Evolutionary conservation across 768 basidiomycete species (phyloP), one percentile per base, ranked within the genome.

Genomic region (Suillus variegatus): DNA sequence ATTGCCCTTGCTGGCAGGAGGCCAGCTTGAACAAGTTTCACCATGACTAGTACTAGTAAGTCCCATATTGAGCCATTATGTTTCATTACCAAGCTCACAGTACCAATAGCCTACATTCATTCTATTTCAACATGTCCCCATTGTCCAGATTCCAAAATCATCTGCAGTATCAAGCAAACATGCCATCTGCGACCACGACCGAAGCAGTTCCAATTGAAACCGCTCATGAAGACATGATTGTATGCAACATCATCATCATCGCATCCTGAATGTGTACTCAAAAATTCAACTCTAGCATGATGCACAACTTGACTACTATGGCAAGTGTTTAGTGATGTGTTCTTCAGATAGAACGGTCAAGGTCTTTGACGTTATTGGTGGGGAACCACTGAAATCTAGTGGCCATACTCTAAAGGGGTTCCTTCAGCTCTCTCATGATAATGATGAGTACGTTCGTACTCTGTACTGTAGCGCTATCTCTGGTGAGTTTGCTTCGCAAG

Each of bases 171-270:
- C 36, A 8, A 54, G 40, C 18, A 49, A 16, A 25, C 35, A 46
- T 56, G 85, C 81, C 85, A 60, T 78, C 84, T 60, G 82, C 85
- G 63, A 82, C 81, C 60, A 82, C 81, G 22, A 85, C 86, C 35
- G 90, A 92, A 68, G 89, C 91, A 22, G 85, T 92, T 65, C 92
- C 88, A 63, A 91, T 99, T 58, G 97, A 99, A 79, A 99, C 97
- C 1, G 89, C 91, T 18, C 97, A 99, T 76, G 94, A 97, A 77
- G 97, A 99, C 79, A 97, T 98, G 94, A 98, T 99, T 69, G 97
- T 97, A 78, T 80, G 64, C 41, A 38, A 36, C 14, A 32, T n/a
- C 54, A 36, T 43, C 25, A 10, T 16, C 2, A 10, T 44, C 35
- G 3, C 41, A 18, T 43, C 25, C 22, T 41, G 38, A 43, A 56